Percentiles rank a stretch among this genome's conserved stretches.
Conservation (phyloP, 441 rosid genomes). For the Euphorbia celastroides region DNA sequence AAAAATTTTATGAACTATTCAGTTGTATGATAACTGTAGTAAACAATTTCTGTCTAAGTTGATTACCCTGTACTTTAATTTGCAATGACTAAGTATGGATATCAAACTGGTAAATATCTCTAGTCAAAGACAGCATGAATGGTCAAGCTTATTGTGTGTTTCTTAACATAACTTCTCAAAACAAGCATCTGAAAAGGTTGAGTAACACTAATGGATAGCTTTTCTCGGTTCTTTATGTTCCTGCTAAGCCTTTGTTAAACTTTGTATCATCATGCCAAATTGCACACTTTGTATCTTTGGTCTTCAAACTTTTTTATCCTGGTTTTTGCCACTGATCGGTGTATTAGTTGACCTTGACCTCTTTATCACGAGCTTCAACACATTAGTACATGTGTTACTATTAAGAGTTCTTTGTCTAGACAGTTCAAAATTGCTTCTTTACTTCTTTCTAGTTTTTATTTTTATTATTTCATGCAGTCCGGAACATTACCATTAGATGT, state of each 20-base stretch:
- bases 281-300: neutral
- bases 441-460: neutral
- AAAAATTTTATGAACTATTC: too few relatives aligned
- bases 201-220: neutral
- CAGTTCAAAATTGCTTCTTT: neutral
- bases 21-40: neutral
- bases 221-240: neutral
- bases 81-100: neutral
- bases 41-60: neutral
- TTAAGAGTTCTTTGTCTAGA: neutral
- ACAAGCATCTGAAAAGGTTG: neutral
- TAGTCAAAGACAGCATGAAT: neutral
- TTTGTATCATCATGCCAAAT: neutral
- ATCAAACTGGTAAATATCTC: neutral
- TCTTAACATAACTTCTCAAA: neutral
- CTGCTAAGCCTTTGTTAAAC: neutral
- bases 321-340: neutral
- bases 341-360: constrained; percentile 1
- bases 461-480: neutral
- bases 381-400: neutral
- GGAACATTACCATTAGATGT: neutral
- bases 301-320: neutral
- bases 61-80: neutral
- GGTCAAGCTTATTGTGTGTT: neutral
- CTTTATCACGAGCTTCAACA: neutral